These are phyloP conservation scores for Aschersonia sp. DNA, from an alignment of 2,329 filamentous ascomycete species.

Conservation along the genomic window DNA sequence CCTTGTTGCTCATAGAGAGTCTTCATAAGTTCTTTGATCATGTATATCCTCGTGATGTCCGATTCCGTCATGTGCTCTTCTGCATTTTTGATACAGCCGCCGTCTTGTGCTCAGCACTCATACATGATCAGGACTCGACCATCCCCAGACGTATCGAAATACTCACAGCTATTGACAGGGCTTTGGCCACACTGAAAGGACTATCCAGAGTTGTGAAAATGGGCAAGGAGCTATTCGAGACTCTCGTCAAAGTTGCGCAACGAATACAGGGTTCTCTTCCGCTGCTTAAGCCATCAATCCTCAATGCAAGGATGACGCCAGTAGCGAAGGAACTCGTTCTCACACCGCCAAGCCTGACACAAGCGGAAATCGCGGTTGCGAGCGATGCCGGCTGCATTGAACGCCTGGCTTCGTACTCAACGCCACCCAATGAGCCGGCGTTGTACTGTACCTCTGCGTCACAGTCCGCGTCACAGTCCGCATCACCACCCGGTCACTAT, in stretches of 20 bases:
- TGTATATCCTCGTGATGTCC: constrained; percentile 28
- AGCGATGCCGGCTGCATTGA: constrained; percentile 1
- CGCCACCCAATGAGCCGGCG: constrained; percentile 1
- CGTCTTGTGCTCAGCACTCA: constrained; percentile 33
- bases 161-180: constrained; percentile 21
- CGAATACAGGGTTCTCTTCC: constrained; percentile 3
- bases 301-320: constrained; percentile 3
- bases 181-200: constrained; percentile 18
- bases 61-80: constrained; percentile 34
- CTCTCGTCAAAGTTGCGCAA: constrained; percentile 16
- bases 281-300: constrained; percentile 1
- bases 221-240: constrained; percentile 16
- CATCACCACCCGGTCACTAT: background rate
- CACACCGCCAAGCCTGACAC: constrained; percentile 4
- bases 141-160: constrained; percentile 26
- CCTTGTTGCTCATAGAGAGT: constrained; percentile 25
- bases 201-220: constrained; percentile 15
- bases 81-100: constrained; percentile 36
- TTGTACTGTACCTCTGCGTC: background rate
- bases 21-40: constrained; percentile 27
- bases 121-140: constrained; percentile 29
- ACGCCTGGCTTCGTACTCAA: constrained; percentile 2
- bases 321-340: constrained; percentile 2
- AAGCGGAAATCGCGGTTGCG: background rate
- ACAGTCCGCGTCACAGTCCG: background rate